Base-by-base conservation (phyloP, 371 early-diverging fungal species). In the Funneliformis caledonium region DNA sequence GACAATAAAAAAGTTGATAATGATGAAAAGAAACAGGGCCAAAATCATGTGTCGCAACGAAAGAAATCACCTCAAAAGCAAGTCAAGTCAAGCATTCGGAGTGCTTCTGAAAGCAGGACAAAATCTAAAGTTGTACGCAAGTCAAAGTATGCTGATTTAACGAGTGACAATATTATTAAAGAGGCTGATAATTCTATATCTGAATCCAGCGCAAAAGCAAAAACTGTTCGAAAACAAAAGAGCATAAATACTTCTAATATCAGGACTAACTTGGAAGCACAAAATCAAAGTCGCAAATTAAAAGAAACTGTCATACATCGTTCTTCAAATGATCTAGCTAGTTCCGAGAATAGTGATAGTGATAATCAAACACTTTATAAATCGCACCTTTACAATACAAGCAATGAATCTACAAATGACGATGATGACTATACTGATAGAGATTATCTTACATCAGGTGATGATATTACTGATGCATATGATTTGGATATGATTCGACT, bases 391-490 rank as follows among this genome's bases (percentile, higher is more conserved):
- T n/a, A 16, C n/a, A 19, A 37, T 37, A 37, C 37, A 37, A 37
- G 37, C 37, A 37, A 43, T 70, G 43, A 43, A 45, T 70, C 70
- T n/a, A 9, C 16, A 70, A 70, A 16, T 22, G 12, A 70, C 3
- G 22, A 33, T 4, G 37, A 65, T 7, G 67, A 65, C 14, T 65
- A 16, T 31, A 19, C 33, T 14, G 67, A 65, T 16, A 65, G 67
- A 65, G 37, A 31, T 12, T 65, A 65, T 31, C 67, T 65, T 65
- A 65, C 67, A 33, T 37, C 67, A 31, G 67, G 37, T 16, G 67
- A 65, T 65, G 67, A 37, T 22, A 65, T 65, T 31, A 37, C 67
- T 31, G 67, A 65, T 65, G 67, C 67, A 65, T 65, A 33, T 65
- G 67, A 65, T 47, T 69, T 70, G 43, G 45, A 70, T 4, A 70